Evolutionary conservation across 495 filamentous ascomycete genomes (phyloP).

Genomic region (Darksidea phi): DNA sequence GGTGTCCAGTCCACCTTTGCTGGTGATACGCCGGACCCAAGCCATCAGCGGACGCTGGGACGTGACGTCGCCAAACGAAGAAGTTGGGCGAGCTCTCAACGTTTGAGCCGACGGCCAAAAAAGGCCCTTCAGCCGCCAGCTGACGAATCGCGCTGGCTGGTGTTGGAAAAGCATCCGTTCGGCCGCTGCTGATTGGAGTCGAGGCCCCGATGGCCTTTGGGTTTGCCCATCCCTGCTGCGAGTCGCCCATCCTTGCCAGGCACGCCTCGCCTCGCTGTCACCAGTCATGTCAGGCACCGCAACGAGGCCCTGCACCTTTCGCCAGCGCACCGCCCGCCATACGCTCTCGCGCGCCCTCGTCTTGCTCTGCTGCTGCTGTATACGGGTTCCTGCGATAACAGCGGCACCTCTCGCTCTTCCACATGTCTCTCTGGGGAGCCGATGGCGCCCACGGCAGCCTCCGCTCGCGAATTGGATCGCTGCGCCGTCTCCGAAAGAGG

Average conservation of each 20-base stretch:
- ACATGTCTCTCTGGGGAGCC: neutral
- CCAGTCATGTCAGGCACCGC: slow-evolving; percentile 30
- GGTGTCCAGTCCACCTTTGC: neutral
- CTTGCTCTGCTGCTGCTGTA: neutral
- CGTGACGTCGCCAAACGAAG: neutral
- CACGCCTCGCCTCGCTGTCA: slow-evolving; percentile 22
- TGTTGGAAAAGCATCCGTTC: slow-evolving; percentile 12
- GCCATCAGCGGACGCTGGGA: neutral
- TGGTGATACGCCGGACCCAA: neutral
- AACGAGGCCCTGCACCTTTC: slow-evolving; percentile 6
- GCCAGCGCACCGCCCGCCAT: slow-evolving; percentile 19
- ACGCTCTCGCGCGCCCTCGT: neutral
- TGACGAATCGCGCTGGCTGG: slow-evolving; percentile 23
- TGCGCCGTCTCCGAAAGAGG: slow-evolving; percentile 6
- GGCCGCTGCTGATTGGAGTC: slow-evolving; percentile 29
- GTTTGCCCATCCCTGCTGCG: slow-evolving; percentile 10
- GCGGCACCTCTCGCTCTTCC: neutral
- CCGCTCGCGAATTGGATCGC: slow-evolving; percentile 6
- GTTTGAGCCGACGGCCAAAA: slow-evolving; percentile 3
- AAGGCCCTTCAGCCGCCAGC: neutral
- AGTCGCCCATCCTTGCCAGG: slow-evolving; percentile 7
- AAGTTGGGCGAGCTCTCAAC: neutral
- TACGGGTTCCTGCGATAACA: slow-evolving; percentile 14
- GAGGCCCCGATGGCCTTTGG: slow-evolving; percentile 1
- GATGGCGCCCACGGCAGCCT: too few species aligned